Percentiles rank a stretch among this genome's conserved stretches.
These are phyloP conservation scores for Phaseolus lunatus DNA, from an alignment of 306 rosid genomes.

Conservation along the genomic window DNA sequence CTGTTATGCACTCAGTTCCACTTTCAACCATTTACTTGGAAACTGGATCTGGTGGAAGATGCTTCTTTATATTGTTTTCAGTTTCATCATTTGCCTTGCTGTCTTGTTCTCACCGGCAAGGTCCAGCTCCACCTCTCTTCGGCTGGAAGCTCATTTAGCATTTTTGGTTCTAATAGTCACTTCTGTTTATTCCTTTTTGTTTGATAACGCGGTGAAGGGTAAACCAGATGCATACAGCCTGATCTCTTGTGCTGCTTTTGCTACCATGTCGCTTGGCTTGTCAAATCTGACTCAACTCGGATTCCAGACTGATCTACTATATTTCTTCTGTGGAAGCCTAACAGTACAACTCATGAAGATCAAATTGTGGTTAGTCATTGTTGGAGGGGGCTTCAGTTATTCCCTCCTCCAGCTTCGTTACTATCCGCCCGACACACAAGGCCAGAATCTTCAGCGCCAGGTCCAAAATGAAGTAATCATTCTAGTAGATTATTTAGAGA, in stretches of 20 bases:
- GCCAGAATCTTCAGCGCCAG: neutral
- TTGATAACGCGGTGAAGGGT: neutral
- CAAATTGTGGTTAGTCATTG: neutral
- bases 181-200: slow-evolving; percentile 6
- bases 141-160: neutral
- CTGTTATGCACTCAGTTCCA: neutral
- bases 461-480: neutral
- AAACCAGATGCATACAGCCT: slow-evolving; percentile 30
- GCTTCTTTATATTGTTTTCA: too few species aligned
- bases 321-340: slow-evolving; percentile 12
- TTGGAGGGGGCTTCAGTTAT: slow-evolving; percentile 24
- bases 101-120: too few species aligned
- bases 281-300: slow-evolving; percentile 20
- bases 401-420: neutral
- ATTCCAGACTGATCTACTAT: slow-evolving; percentile 21
- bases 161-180: neutral
- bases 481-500: neutral
- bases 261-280: slow-evolving; percentile 22
- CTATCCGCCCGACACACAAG: neutral
- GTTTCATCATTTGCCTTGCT: neutral
- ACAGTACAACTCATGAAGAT: slow-evolving; percentile 32
- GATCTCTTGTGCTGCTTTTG: slow-evolving; percentile 2
- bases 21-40: too few species aligned
- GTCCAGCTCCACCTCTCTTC: too few species aligned
- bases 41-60: too few species aligned